A percentile compares a stretch with the other conserved stretches of the same genome.
These are phyloP conservation scores for Heracleum sosnowskyi DNA, from an alignment of 129 eudicot species.

Conservation along the genomic window DNA sequence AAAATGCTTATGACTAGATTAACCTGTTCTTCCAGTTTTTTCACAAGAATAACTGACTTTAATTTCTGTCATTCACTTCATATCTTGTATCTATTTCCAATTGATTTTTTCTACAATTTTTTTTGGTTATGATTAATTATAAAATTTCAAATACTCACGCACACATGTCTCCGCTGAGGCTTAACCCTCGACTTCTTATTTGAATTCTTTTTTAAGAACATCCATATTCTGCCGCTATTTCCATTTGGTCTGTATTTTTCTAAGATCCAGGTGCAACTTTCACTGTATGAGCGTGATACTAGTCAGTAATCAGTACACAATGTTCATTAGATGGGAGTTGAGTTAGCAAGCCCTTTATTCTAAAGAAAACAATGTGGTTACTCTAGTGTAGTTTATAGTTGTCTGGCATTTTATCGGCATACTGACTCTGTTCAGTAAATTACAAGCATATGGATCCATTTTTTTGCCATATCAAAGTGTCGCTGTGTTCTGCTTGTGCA, in stretches of 20 bases:
- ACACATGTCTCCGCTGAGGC: background rate
- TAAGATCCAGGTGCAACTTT: background rate
- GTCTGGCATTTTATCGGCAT: background rate
- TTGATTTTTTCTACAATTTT: background rate
- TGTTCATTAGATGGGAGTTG: background rate
- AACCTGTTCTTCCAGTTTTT: background rate
- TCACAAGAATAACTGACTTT: background rate
- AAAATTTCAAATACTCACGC: background rate
- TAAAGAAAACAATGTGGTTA: background rate
- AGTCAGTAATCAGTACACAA: background rate
- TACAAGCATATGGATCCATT: slow-evolving; percentile 1
- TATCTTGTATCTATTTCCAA: background rate
- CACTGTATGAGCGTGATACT: background rate
- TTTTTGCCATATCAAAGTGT: background rate
- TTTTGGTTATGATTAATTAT: background rate
- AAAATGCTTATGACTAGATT: background rate
- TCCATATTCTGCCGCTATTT: background rate
- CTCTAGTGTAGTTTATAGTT: background rate
- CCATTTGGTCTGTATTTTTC: background rate
- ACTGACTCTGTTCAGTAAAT: background rate
- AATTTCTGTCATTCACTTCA: background rate
- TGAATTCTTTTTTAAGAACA: background rate
- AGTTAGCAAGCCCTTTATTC: background rate
- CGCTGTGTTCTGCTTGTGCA: slow-evolving; percentile 3
- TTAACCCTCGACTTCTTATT: background rate